Evolutionary conservation across 441 rosid species (phyloP).

Genomic region (Corymbia calophylla): DNA sequence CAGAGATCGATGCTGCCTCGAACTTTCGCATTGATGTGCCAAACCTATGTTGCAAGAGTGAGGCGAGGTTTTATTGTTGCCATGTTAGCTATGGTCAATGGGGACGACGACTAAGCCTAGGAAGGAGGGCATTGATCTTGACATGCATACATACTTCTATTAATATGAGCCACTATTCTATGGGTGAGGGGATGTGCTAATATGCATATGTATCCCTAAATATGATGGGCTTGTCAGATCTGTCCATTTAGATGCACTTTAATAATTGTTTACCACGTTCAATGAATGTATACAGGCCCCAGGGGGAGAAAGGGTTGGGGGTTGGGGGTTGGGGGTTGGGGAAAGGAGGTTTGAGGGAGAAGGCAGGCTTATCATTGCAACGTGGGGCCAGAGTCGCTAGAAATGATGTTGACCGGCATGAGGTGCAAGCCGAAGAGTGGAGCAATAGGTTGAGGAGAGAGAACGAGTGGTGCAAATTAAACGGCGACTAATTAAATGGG

Average conservation of each 20-base stretch:
- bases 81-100: background rate
- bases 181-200: background rate
- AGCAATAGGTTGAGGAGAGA: background rate
- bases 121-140: background rate
- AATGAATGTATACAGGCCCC: too few species aligned
- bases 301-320: too few species aligned
- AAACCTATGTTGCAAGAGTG: background rate
- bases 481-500: background rate
- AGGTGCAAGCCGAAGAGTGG: background rate
- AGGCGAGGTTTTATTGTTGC: rapidly evolving
- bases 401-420: background rate
- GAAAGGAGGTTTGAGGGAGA: too few species aligned
- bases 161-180: background rate
- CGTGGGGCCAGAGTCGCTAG: too few species aligned
- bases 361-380: too few species aligned
- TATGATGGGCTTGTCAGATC: too few species aligned
- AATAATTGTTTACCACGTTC: too few species aligned
- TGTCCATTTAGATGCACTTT: too few species aligned
- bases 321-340: too few species aligned
- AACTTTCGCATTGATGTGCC: background rate
- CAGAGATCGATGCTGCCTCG: rapidly evolving
- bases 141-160: background rate
- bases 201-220: too few species aligned
- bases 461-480: too few species aligned
- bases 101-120: rapidly evolving